Base-by-base conservation (phyloP, 345 rosid genomes). In the Eucalyptus guilfoylei region DNA sequence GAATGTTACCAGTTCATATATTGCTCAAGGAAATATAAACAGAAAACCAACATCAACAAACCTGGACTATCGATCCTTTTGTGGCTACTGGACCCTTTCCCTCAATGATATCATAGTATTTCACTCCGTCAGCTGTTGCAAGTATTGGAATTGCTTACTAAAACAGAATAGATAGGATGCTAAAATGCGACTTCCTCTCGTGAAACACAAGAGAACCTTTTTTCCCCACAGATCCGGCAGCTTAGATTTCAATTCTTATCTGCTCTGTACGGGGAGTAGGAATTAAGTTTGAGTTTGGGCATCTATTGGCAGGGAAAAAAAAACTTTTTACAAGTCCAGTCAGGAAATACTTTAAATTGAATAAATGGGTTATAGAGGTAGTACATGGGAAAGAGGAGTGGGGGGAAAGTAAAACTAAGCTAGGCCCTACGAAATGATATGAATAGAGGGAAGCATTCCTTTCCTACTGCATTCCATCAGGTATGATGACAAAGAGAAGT, bases 51-150 rank as follows among this genome's bases (percentile, higher is more conserved):
- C 69, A 86, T 72, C 32, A 54, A 67, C 87, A 86, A 88, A 97
- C 98, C 97, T 92, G 96, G 90, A 94, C 97, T 24, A 95, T 96
- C 86, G 96, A 91, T 92, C 99, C 99, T 67, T 93, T 90, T 88
- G 94, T 95, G 11, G 98, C 99, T 52, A 94, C 92, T 17, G 95
- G 93, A 86, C 99, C 99, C 87, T 96, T 97, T 8, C 99, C 99
- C 93, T 94, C 96, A 28, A 92, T 93, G 88, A 96, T 48, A 94
- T 97, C 99, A 88, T 96, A 97, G 92, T 91, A 96, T 88, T 95
- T 97, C 93, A 97, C 92, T 34, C 98, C 99, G 85, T 95, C 94
- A 90, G 99, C 96, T 95, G 95, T 91, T 88, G 69, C 88, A 88
- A 55, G 86, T 49, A 88, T 87, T 40, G 80, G 52, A 34, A 86